Conservation (phyloP, 306 rosid species). For the Castanea mollissima region DNA sequence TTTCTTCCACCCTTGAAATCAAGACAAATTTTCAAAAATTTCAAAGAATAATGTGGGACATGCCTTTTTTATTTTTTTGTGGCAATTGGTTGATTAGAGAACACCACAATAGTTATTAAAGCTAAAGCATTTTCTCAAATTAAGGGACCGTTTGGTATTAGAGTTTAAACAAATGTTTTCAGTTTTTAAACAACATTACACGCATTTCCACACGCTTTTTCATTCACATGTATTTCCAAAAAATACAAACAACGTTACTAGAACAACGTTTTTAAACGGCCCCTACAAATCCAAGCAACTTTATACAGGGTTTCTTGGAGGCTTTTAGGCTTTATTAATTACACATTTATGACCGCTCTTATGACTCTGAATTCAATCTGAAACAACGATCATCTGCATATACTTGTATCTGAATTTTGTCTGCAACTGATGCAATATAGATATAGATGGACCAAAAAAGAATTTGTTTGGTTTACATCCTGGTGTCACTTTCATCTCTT, state of each 20-base stretch:
- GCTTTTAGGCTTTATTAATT: background rate
- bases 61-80: background rate
- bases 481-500: background rate
- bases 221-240: too few species aligned
- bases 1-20: background rate
- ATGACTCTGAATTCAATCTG: background rate
- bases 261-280: too few species aligned
- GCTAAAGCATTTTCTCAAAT: background rate
- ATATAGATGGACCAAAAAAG: background rate
- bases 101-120: background rate
- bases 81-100: background rate
- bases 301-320: background rate
- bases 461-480: conserved; percentile 4
- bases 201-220: too few species aligned
- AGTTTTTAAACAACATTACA: too few species aligned
- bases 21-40: background rate
- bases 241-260: too few species aligned
- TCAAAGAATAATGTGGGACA: background rate
- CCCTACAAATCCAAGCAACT: background rate
- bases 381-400: too few species aligned
- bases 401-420: too few species aligned
- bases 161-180: too few species aligned
- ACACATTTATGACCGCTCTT: background rate
- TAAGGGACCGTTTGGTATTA: too few species aligned
- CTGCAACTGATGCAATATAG: background rate